These are phyloP conservation scores for Albifimbria verrucaria DNA, from an alignment of 2,329 filamentous ascomycete species.

Conservation along the genomic window DNA sequence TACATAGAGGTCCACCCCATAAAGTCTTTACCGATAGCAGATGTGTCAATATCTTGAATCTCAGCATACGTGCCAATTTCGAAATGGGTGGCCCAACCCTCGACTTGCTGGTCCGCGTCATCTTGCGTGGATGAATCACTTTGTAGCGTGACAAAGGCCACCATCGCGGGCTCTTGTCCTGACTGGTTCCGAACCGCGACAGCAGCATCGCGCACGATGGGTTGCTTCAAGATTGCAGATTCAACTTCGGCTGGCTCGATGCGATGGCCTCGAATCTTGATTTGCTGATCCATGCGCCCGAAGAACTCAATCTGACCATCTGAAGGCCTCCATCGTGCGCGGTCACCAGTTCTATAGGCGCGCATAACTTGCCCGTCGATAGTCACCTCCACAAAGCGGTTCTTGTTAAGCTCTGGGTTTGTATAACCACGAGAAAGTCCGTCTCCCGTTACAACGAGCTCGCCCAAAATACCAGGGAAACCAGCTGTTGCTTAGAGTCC, in stretches of 20 bases:
- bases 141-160: conserved; percentile 10
- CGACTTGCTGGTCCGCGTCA: not conserved
- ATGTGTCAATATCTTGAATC: conserved; percentile 2
- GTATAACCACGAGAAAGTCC: conserved; percentile 8
- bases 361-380: conserved; percentile 4
- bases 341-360: conserved; percentile 45
- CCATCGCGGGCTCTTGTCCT: conserved; percentile 5
- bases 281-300: conserved; percentile 53
- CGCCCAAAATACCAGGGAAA: conserved; percentile 22
- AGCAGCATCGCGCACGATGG: conserved; percentile 13
- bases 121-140: not conserved
- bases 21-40: conserved; percentile 17
- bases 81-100: conserved; percentile 5
- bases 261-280: conserved; percentile 57
- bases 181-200: conserved; percentile 8
- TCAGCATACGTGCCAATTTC: conserved; percentile 3
- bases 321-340: conserved; percentile 34
- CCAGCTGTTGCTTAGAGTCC: conserved; percentile 16
- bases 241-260: conserved; percentile 40
- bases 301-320: conserved; percentile 40
- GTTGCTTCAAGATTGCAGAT: conserved; percentile 10
- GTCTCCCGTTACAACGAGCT: conserved; percentile 22
- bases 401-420: not conserved
- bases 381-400: conserved; percentile 13
- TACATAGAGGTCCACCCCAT: conserved; percentile 23